These are phyloP conservation scores for Colletotrichum acutatum DNA, from an alignment of 2,329 filamentous ascomycete species.

Conservation along the genomic window DNA sequence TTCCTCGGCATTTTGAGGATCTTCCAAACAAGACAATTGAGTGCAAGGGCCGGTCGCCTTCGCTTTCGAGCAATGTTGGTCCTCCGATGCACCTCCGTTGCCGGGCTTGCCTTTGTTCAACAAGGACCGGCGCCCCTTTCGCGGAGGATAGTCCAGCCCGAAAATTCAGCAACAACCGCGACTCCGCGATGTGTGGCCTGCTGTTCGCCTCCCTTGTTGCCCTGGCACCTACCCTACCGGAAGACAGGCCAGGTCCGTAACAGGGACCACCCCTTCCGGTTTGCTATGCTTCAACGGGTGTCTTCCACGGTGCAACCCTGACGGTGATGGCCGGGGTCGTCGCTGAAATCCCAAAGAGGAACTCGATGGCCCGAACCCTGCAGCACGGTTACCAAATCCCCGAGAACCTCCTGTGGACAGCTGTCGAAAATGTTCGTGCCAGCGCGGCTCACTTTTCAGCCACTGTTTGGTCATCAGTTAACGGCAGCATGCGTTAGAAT, in stretches of 20 bases:
- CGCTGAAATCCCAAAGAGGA: not conserved
- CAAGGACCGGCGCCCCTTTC: not conserved
- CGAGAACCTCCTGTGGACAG: constrained; percentile 4
- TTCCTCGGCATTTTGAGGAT: constrained; percentile 21
- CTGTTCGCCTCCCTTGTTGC: not conserved
- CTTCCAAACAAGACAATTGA: constrained; percentile 7
- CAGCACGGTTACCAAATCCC: constrained; percentile 10
- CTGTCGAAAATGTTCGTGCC: not conserved
- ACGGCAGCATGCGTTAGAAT: too few relatives aligned
- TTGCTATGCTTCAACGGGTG: constrained; percentile 1
- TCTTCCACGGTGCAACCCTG: constrained; percentile 32
- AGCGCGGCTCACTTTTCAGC: not conserved
- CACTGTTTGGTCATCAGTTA: not conserved
- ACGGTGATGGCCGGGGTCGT: constrained; percentile 23
- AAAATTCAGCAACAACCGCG: not conserved
- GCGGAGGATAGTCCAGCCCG: not conserved
- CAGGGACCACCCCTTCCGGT: constrained; percentile 12
- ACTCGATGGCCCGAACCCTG: not conserved
- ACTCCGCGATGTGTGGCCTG: not conserved
- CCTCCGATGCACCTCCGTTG: constrained; percentile 23
- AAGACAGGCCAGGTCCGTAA: not conserved
- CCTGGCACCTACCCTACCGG: not conserved
- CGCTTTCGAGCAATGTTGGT: not conserved
- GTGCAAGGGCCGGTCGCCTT: not conserved
- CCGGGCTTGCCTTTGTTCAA: constrained; percentile 4